Conservation (phyloP, 257 asterid species). For the Solanum ahanhuiri region DNA sequence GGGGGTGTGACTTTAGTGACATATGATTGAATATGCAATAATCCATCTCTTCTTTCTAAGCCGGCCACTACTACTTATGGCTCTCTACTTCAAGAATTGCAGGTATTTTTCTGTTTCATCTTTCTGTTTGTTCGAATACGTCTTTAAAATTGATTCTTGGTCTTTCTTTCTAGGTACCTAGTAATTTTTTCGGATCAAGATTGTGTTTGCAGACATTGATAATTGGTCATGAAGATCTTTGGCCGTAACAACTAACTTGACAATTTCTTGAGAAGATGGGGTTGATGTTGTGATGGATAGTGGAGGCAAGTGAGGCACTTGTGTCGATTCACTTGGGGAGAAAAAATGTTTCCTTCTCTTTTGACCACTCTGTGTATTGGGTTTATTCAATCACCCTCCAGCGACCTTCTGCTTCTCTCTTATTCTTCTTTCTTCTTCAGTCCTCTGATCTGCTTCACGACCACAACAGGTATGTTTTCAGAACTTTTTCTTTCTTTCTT, state of each 20-base stretch:
- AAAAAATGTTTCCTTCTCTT: not conserved
- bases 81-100: conserved; percentile 51
- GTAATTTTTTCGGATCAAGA: not conserved
- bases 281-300: no score
- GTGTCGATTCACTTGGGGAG: not conserved
- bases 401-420: no score
- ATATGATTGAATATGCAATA: no score
- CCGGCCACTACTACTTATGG: conserved; percentile 47
- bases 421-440: no score
- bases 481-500: no score
- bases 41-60: conserved; percentile 14
- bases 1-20: no score
- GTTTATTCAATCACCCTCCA: not conserved
- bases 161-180: not conserved
- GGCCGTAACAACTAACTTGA: not conserved
- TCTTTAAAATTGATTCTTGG: not conserved
- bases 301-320: not conserved
- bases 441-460: no score
- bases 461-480: no score
- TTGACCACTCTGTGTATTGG: not conserved
- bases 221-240: not conserved
- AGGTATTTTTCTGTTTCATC: conserved; percentile 17
- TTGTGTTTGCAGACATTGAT: not conserved
- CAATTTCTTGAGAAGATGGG: not conserved
- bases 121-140: not conserved